A percentile compares a stretch with the other conserved stretches of the same genome.
Conservation (phyloP, 495 filamentous ascomycete species). For the Terfezia claveryi region DNA sequence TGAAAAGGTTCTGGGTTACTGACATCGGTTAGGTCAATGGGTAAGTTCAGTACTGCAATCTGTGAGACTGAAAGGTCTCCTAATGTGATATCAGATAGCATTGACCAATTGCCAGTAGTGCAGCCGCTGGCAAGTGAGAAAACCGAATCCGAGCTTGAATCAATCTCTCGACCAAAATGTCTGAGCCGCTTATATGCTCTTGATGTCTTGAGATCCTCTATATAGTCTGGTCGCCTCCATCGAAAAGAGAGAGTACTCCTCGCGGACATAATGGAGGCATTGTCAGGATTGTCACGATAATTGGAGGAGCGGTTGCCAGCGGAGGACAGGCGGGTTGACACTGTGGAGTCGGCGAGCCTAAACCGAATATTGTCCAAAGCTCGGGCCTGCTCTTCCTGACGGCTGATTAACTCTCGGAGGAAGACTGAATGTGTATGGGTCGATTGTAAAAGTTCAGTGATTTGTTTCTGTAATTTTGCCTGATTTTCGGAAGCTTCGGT, state of each 20-base stretch:
- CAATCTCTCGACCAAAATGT: background rate
- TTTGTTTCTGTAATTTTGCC: background rate
- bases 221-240: background rate
- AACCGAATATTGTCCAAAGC: no score
- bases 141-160: background rate
- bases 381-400: no score
- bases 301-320: background rate
- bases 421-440: no score
- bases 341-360: no score
- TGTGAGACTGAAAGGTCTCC: background rate
- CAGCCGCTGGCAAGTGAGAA: background rate
- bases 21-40: no score
- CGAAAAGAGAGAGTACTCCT: background rate
- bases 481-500: background rate
- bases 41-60: no score
- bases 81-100: background rate
- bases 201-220: background rate
- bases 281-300: background rate
- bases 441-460: background rate
- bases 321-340: background rate
- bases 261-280: background rate
- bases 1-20: no score
- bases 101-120: background rate
- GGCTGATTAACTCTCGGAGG: no score
- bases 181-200: background rate